phyloP scores from a whole-genome alignment of 1,284 basidiomycete genomes.

The Phenoliferia sp. region DNA sequence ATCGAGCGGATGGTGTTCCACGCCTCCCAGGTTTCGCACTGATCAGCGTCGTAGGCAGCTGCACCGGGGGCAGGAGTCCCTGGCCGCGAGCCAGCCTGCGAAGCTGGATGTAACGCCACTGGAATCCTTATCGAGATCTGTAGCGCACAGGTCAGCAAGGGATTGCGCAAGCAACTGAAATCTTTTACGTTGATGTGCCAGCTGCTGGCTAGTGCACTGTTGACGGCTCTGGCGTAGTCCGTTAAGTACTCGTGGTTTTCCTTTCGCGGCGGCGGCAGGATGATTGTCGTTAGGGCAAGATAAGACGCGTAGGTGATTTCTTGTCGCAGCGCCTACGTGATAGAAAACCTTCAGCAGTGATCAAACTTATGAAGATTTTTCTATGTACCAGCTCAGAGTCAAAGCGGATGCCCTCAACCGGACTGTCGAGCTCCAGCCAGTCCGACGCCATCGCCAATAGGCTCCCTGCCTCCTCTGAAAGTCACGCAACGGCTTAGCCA shows the following conservation, averaged over 20 bases:
- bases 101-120: constrained; percentile 59
- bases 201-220: constrained; percentile 62
- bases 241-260: constrained; percentile 71
- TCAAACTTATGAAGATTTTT: neutral
- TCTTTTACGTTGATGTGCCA: constrained; percentile 32
- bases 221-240: constrained; percentile 87
- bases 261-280: constrained; percentile 77
- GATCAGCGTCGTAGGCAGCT: constrained; percentile 51
- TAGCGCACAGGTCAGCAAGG: neutral
- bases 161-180: neutral
- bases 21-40: constrained; percentile 90
- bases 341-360: neutral
- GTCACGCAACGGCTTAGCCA: too few relatives aligned
- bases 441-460: constrained; percentile 75
- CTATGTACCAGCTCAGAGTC: constrained; percentile 85
- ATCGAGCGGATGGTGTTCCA: constrained; percentile 90
- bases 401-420: constrained; percentile 89
- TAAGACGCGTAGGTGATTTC: constrained; percentile 91
- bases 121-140: constrained; percentile 64
- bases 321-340: constrained; percentile 75
- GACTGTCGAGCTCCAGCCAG: constrained; percentile 92
- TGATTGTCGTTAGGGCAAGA: constrained; percentile 74
- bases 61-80: constrained; percentile 25
- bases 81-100: constrained; percentile 33
- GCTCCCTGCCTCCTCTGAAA: constrained; percentile 73